Conservation (phyloP, 331 rosid genomes). For the Phaseolus coccineus region DNA sequence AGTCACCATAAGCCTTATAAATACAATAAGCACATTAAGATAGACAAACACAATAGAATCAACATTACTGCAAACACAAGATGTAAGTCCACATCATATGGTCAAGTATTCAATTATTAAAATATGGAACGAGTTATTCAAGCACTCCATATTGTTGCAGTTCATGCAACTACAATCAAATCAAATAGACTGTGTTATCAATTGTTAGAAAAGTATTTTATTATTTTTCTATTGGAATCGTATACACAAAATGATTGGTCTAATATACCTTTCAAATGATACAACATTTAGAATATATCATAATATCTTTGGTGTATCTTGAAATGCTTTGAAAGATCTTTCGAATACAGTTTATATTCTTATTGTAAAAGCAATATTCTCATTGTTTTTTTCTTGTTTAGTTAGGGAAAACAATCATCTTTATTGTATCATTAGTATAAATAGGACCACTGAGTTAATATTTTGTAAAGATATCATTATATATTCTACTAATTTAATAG, state of each 20-base stretch:
- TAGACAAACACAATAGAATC: constrained; percentile 27
- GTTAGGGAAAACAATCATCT: neutral
- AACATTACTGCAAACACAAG: constrained; percentile 25
- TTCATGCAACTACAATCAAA: constrained; percentile 41
- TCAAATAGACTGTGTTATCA: constrained; percentile 4
- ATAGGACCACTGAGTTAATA: neutral
- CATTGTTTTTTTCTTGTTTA: neutral
- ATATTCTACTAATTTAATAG: neutral
- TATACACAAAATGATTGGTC: neutral
- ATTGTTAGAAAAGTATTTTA: neutral
- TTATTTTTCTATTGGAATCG: neutral
- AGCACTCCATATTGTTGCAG: constrained; percentile 28
- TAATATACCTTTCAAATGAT: neutral
- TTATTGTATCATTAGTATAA: neutral
- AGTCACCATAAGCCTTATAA: constrained; percentile 24
- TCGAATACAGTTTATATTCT: neutral
- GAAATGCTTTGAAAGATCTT: neutral
- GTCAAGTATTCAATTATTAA: constrained; percentile 13
- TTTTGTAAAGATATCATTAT: neutral
- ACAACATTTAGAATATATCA: neutral
- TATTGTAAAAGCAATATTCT: neutral
- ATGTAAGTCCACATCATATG: constrained; percentile 13
- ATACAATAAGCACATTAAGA: constrained; percentile 31
- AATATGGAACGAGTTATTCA: constrained; percentile 28
- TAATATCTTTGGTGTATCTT: neutral